Percentiles rank a stretch among this genome's conserved stretches.
Evolutionary conservation across 306 rosid genomes (phyloP).

Genomic region (Ceratonia siliqua): DNA sequence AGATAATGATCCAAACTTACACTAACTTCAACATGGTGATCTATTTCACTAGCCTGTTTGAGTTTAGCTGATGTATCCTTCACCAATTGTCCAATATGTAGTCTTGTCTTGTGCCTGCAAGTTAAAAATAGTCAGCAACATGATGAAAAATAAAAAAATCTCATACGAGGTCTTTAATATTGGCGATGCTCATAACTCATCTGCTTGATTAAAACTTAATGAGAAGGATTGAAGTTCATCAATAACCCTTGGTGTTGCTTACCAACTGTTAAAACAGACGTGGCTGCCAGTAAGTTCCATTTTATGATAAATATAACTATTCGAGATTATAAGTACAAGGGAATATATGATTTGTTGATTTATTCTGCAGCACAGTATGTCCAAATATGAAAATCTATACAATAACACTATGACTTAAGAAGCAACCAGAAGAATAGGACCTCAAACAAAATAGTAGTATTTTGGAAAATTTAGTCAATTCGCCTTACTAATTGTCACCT

Average conservation of each 20-base stretch:
- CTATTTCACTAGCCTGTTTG: conserved; percentile 91
- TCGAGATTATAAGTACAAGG: conserved; percentile 14
- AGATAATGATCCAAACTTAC: conserved; percentile 49
- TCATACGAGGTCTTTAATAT: not conserved
- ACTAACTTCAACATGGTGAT: conserved; percentile 68
- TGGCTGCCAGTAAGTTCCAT: not conserved
- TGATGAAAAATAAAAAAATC: not conserved
- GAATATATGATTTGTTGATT: not conserved
- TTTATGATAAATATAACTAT: not conserved
- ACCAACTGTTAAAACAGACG: conserved; percentile 8
- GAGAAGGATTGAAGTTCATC: not conserved
- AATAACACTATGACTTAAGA: conserved; percentile 1
- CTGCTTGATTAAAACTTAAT: not conserved
- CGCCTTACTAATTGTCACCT: not conserved
- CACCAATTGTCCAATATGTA: conserved; percentile 89
- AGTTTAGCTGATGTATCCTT: conserved; percentile 91
- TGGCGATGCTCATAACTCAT: not conserved
- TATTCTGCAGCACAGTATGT: not conserved
- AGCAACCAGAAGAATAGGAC: not conserved
- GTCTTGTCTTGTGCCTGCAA: conserved; percentile 94
- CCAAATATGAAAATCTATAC: not conserved
- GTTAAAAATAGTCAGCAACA: conserved; percentile 23
- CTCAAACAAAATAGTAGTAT: not conserved
- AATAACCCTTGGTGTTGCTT: not conserved
- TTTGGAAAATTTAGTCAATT: not conserved